phyloP scores from a whole-genome alignment of 2,329 filamentous ascomycete species.

The Periconia macrospinosa region DNA sequence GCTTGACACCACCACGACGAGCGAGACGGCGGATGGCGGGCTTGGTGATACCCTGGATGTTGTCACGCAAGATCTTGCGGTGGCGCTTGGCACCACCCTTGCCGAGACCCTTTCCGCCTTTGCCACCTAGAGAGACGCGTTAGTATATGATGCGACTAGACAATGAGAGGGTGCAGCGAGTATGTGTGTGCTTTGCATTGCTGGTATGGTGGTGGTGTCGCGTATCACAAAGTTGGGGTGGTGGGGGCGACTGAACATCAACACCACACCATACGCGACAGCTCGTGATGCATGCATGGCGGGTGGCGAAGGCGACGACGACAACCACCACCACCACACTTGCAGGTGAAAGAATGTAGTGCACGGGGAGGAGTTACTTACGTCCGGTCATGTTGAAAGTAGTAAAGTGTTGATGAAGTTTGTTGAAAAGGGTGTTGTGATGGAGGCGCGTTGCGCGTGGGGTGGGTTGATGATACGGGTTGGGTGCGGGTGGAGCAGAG shows the following conservation, averaged over 20 bases:
- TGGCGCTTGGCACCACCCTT: conserved; percentile 59
- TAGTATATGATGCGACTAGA: conserved; percentile 27
- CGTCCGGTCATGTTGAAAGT: conserved; percentile 48
- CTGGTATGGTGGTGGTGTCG: conserved; percentile 3
- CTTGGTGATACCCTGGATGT: conserved; percentile 60
- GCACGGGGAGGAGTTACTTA: conserved; percentile 34
- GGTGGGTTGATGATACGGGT: conserved; percentile 5
- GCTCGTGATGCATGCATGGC: conserved; percentile 15
- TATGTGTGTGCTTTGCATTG: conserved; percentile 17
- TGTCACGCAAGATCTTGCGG: conserved; percentile 59
- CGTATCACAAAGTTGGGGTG: conserved; percentile 5
- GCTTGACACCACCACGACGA: conserved; percentile 58
- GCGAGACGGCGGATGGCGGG: conserved; percentile 58
- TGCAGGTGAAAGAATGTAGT: conserved; percentile 16
- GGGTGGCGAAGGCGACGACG: conserved; percentile 8
- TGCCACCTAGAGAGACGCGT: conserved; percentile 49
- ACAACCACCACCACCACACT: conserved; percentile 19
- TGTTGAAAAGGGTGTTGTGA: conserved; percentile 20
- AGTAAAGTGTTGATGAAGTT: conserved; percentile 24
- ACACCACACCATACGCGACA: conserved; percentile 27
- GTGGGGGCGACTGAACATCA: conserved; percentile 21
- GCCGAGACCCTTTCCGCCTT: conserved; percentile 58
- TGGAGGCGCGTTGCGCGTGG: conserved; percentile 13
- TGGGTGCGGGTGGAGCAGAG: conserved; percentile 14
- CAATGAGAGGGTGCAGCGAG: conserved; percentile 11